Conservation (phyloP, 164 flowering plant genomes). For the Euptelea pleiosperma region DNA sequence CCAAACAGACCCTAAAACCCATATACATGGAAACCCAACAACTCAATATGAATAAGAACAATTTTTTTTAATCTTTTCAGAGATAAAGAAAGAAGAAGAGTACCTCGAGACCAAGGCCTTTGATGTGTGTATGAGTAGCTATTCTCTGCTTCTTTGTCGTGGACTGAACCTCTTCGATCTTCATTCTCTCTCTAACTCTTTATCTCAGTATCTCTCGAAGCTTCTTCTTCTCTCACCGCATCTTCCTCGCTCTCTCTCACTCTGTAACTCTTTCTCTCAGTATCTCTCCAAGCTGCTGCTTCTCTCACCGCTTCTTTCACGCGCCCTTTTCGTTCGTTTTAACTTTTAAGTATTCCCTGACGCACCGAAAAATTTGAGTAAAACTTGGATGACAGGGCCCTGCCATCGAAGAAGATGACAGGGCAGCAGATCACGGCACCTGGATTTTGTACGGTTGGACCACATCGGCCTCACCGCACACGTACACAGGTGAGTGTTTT, state of each 20-base stretch:
- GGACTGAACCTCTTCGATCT: conserved; percentile 91
- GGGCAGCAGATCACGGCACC: too few relatives aligned
- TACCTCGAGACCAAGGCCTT: conserved; percentile 97
- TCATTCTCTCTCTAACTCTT: conserved; percentile 32
- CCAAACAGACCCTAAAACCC: conserved; percentile 11
- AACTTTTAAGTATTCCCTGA: too few relatives aligned
- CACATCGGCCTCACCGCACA: too few relatives aligned
- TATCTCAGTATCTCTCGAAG: conserved; percentile 20
- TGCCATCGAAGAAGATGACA: too few relatives aligned
- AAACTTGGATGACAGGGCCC: too few relatives aligned
- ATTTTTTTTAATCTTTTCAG: too few relatives aligned
- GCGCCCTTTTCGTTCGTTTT: too few relatives aligned
- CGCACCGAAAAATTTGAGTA: too few relatives aligned
- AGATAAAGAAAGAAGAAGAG: conserved; percentile 4
- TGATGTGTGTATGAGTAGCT: conserved; percentile 95
- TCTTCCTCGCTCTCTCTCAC: neutral
- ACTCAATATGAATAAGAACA: neutral
- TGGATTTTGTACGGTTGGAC: too few relatives aligned
- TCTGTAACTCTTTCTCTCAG: conserved; percentile 22
- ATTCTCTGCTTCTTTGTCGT: conserved; percentile 84
- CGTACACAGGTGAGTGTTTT: too few relatives aligned
- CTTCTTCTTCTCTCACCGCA: neutral
- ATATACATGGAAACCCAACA: neutral
- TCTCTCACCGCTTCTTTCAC: neutral
- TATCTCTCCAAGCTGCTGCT: conserved; percentile 1